phyloP scores from a whole-genome alignment of 345 rosid genomes.

The Rhodamnia rubescens region DNA sequence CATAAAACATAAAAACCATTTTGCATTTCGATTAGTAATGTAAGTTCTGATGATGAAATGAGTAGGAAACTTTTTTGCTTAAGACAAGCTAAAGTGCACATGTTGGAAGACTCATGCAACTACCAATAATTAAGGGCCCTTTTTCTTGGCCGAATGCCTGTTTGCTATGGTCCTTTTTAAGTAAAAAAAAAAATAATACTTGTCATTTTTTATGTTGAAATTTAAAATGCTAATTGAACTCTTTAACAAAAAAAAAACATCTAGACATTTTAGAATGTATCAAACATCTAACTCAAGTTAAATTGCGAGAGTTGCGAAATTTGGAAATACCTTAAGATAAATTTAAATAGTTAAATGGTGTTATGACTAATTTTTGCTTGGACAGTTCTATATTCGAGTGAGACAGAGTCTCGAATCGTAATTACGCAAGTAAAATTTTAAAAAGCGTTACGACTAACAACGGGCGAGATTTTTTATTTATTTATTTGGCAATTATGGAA shows the following conservation, averaged over 20 bases:
- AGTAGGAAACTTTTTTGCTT: not conserved
- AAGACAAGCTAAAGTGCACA: not conserved
- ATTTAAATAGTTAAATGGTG: too few relatives aligned
- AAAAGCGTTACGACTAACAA: not conserved
- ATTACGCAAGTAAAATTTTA: not conserved
- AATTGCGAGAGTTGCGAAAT: not conserved
- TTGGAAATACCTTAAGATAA: not conserved
- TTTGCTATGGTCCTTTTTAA: not conserved
- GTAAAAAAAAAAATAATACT: not conserved
- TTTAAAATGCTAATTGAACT: not conserved
- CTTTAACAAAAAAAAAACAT: not conserved
- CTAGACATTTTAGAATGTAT: not conserved
- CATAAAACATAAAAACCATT: not conserved
- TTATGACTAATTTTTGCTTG: not conserved
- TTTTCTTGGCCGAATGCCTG: not conserved
- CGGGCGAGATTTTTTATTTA: not conserved
- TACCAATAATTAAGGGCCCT: not conserved
- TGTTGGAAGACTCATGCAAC: not conserved
- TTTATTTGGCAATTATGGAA: not conserved
- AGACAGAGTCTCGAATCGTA: not conserved
- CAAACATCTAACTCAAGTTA: not conserved
- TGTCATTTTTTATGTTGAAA: not conserved
- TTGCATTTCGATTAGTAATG: not conserved
- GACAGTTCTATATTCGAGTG: not conserved
- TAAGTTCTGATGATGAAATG: not conserved